Conservation (phyloP, 129 eudicot species). For the Tagetes erecta region DNA sequence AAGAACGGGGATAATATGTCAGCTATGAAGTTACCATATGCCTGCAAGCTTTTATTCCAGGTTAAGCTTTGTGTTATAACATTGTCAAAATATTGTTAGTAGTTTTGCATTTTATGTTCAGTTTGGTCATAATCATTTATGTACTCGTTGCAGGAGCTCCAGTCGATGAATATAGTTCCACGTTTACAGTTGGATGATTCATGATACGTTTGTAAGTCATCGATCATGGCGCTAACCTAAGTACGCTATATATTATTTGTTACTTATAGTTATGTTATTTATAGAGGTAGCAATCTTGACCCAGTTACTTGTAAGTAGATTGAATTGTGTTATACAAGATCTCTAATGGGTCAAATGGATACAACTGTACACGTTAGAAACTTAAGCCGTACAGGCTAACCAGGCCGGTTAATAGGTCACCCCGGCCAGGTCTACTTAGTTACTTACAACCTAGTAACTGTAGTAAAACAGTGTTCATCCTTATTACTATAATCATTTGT, state of each 20-base stretch:
- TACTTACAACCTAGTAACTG: too few species aligned
- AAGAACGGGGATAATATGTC: conserved; percentile 5
- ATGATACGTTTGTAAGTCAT: conserved; percentile 17
- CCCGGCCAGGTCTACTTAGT: too few species aligned
- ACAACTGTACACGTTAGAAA: neutral
- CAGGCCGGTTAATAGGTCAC: neutral
- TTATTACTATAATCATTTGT: too few species aligned
- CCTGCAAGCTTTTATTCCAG: conserved; percentile 12
- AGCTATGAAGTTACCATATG: conserved; percentile 4
- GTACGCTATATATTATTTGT: neutral
- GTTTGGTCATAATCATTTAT: neutral
- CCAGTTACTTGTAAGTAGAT: neutral
- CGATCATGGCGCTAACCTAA: too few species aligned
- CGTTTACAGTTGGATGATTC: conserved; percentile 59
- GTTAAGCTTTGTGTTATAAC: neutral
- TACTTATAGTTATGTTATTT: neutral
- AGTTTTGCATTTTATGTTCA: neutral
- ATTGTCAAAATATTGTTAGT: neutral
- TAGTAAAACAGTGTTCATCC: too few species aligned
- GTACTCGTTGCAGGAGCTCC: conserved; percentile 53
- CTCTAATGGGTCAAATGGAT: neutral
- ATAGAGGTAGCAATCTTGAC: neutral
- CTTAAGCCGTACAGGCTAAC: neutral
- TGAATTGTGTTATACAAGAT: neutral
- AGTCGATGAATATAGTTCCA: conserved; percentile 76